Conservation (phyloP, 2,329 filamentous ascomycete genomes). For the Byssothecium circinans region DNA sequence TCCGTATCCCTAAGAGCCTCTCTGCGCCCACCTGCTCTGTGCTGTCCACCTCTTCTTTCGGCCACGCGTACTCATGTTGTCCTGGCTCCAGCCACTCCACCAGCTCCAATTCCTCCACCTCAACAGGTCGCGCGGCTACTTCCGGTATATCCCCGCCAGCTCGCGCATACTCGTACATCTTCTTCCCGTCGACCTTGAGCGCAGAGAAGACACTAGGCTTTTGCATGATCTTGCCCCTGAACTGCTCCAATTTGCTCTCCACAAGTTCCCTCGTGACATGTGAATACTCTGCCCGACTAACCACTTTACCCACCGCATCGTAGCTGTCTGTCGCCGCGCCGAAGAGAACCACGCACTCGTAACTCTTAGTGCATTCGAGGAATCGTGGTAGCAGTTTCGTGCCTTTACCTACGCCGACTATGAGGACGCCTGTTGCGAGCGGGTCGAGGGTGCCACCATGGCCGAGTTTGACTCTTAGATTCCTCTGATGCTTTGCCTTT, state of each 20-base stretch:
- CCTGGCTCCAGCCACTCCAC: slow-evolving; percentile 83
- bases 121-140: slow-evolving; percentile 78
- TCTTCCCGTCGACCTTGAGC: slow-evolving; percentile 89
- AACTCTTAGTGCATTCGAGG: slow-evolving; percentile 86
- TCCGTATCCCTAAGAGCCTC: slow-evolving; percentile 56
- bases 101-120: slow-evolving; percentile 75
- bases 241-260: slow-evolving; percentile 72
- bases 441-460: slow-evolving; percentile 96
- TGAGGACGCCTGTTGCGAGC: slow-evolving; percentile 87
- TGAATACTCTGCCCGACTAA: slow-evolving; percentile 72
- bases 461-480: slow-evolving; percentile 79
- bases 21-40: slow-evolving; percentile 77
- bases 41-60: slow-evolving; percentile 72
- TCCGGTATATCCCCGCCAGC: slow-evolving; percentile 87
- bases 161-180: slow-evolving; percentile 92
- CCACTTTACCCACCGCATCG: slow-evolving; percentile 80
- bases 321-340: slow-evolving; percentile 93
- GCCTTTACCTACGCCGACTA: slow-evolving; percentile 81
- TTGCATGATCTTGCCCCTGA: slow-evolving; percentile 84
- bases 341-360: slow-evolving; percentile 87
- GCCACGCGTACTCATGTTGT: slow-evolving; percentile 77
- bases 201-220: slow-evolving; percentile 92
- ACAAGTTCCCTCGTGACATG: slow-evolving; percentile 80
- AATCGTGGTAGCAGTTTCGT: slow-evolving; percentile 83
- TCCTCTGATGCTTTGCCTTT: slow-evolving; percentile 58